These are phyloP conservation scores for Polygonum maritimum DNA, from an alignment of 148 eudicot species.

Conservation along the genomic window DNA sequence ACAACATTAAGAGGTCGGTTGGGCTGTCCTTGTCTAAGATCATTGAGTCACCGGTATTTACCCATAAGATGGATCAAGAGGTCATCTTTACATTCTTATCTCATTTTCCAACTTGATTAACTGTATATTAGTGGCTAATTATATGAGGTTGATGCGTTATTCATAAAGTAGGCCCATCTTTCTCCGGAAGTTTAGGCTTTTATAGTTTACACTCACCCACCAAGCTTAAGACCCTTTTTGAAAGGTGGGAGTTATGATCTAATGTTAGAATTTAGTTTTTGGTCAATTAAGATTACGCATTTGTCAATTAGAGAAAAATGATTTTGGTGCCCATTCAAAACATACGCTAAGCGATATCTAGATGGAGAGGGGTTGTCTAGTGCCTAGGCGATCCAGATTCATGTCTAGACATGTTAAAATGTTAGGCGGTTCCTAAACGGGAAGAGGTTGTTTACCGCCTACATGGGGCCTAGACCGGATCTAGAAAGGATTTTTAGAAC, in stretches of 20 bases:
- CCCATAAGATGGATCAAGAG: not conserved
- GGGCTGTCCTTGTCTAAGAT: not conserved
- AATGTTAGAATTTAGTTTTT: not conserved
- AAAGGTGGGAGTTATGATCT: not conserved
- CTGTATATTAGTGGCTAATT: not conserved
- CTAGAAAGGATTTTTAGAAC: no score
- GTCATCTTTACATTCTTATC: not conserved
- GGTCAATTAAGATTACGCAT: not conserved
- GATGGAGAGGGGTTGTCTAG: no score
- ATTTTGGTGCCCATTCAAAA: no score
- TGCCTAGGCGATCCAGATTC: no score
- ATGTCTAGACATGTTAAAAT: no score
- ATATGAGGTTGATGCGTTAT: not conserved
- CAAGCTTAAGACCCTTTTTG: not conserved
- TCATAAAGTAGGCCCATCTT: slow-evolving; percentile 1
- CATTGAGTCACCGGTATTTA: not conserved
- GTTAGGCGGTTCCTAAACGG: no score
- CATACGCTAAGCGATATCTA: no score
- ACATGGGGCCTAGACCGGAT: no score
- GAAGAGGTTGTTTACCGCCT: no score
- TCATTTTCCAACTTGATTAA: not conserved
- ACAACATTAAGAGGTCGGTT: not conserved
- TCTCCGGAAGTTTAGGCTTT: slow-evolving; percentile 9
- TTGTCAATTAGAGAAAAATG: no score
- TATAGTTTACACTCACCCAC: slow-evolving; percentile 1